A percentile compares a stretch with the other conserved stretches of the same genome.
Evolutionary conservation across 768 basidiomycete species (phyloP).

Genomic region (Leccinum uliginosum): DNA sequence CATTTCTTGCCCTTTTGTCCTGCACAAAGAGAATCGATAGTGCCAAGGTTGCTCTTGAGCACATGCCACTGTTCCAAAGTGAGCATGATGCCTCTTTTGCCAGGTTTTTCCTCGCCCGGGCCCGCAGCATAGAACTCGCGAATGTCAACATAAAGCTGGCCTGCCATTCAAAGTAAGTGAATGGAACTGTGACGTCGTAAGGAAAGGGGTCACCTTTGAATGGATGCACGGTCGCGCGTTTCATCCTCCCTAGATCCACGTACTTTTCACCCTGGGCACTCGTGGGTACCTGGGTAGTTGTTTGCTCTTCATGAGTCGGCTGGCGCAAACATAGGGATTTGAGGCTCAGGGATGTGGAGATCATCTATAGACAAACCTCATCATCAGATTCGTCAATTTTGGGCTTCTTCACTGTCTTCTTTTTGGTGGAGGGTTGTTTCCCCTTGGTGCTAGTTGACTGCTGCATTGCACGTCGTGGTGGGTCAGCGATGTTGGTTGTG

Average conservation of each 20-base stretch:
- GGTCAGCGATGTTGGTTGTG: not conserved
- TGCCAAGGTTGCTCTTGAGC: conserved; percentile 40
- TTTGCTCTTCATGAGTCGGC: conserved; percentile 8
- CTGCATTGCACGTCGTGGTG: not conserved
- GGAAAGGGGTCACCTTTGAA: conserved; percentile 40
- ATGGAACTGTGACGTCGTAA: conserved; percentile 24
- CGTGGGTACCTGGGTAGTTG: conserved; percentile 10
- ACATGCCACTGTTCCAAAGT: conserved; percentile 62
- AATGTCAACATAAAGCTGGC: conserved; percentile 59
- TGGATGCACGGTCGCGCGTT: conserved; percentile 52
- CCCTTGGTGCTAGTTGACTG: conserved; percentile 3
- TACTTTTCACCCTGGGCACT: conserved; percentile 39
- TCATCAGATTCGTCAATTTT: conserved; percentile 17
- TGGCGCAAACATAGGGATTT: conserved; percentile 19
- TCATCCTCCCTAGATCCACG: conserved; percentile 68
- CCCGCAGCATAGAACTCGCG: conserved; percentile 64
- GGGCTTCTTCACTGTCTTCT: conserved; percentile 35
- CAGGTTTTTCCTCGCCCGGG: conserved; percentile 63
- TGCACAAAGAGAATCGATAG: conserved; percentile 52
- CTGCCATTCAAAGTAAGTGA: conserved; percentile 24
- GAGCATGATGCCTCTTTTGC: conserved; percentile 78
- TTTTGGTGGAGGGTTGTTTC: conserved; percentile 10
- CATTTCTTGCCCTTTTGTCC: conserved; percentile 20
- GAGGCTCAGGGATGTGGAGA: not conserved
- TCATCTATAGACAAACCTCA: conserved; percentile 6